Conservation (phyloP, 176 grass and related monocot species). For the sorghum (Sorghum bicolor) region DNA sequence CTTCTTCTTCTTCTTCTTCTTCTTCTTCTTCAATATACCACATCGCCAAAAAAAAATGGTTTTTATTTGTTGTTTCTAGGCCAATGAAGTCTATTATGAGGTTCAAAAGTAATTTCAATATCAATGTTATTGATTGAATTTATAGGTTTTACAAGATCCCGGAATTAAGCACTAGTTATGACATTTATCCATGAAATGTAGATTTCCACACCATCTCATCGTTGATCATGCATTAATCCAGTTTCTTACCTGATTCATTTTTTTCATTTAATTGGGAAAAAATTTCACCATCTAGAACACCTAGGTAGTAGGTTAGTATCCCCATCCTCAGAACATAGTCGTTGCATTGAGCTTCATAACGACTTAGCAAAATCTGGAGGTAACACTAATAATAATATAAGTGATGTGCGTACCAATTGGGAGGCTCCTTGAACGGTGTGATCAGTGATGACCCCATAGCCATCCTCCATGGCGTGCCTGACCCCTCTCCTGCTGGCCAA, state of each 20-base stretch:
- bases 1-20: background rate
- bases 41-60: rapidly evolving
- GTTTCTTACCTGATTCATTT: background rate
- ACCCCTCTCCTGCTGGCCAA: slow-evolving; percentile 53
- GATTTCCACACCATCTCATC: background rate
- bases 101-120: background rate
- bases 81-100: background rate
- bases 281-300: background rate
- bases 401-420: slow-evolving; percentile 47
- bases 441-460: slow-evolving; percentile 32
- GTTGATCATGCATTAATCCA: background rate
- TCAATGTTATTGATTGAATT: background rate
- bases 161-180: background rate
- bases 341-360: background rate
- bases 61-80: background rate
- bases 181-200: background rate
- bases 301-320: background rate
- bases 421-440: background rate
- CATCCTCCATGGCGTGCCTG: slow-evolving; percentile 78
- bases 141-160: background rate
- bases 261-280: background rate
- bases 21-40: background rate
- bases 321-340: background rate
- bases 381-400: background rate
- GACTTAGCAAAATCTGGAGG: background rate